Base-by-base conservation (phyloP, 2,329 filamentous ascomycete species). In the Cylindrodendrum hubeiense region DNA sequence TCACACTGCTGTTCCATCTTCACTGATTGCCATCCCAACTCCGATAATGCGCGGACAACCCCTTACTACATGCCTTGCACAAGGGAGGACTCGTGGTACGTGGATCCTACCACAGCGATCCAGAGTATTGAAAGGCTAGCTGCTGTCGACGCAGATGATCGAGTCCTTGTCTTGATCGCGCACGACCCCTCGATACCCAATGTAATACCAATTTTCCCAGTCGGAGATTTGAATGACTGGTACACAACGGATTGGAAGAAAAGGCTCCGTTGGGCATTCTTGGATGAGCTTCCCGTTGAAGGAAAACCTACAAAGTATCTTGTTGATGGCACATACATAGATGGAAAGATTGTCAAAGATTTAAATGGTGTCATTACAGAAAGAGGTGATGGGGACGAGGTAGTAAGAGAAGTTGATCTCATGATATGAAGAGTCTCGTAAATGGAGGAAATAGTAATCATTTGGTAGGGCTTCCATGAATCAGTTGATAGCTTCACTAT, bases 111-210 rank as follows among this genome's bases (percentile, higher is more conserved):
- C 2, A n/a, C 22, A 4, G 70, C 67, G 19, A 12, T 8, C 17
- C 44, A 58, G 13, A 70, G 64, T 34, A 60, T 68, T 17, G 26
- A 54, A 3, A 17, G 17, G 1, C 46, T 71, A 7, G 61, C 57
- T 30, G 33, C n/a, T 9, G 24, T 71, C 4, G 69, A 71, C 26
- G 58, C 66, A 24, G 55, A 44, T 22, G 65, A 69, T 5, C 55
- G 44, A 6, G 44, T 69, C 4, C 30, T 72, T 5, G 65, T 67
- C 3, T 37, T 72, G 2, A 70, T 71, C 13, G 67, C 67, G 2
- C 65, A 72, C 49, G 67, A 71, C 26, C 69, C 65, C 9, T 46
- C 54, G 1, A 52, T 65, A 2, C 21, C 59, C n/a, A 24, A 26
- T 1, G 30, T n/a, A 4, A 24, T 63, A n/a, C 26, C 60, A 12